These are phyloP conservation scores for Apiospora pterosperma DNA, from an alignment of 2,329 filamentous ascomycete genomes.

Conservation along the genomic window DNA sequence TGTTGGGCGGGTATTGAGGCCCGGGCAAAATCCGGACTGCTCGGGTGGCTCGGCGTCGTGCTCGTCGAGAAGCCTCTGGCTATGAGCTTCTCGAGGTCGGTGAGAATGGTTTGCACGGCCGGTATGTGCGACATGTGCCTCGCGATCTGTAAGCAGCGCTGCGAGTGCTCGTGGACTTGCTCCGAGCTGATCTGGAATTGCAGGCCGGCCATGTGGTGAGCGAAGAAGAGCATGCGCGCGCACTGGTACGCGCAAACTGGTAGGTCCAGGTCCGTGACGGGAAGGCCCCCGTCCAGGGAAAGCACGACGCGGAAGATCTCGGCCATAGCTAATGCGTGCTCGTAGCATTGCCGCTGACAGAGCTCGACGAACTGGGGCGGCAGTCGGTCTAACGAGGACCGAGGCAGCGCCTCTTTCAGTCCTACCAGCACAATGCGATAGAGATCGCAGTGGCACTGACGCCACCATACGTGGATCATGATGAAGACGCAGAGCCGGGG, in stretches of 20 bases:
- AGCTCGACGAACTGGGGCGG: constrained; percentile 23
- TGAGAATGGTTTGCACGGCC: constrained; percentile 45
- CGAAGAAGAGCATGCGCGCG: constrained; percentile 33
- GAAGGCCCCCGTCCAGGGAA: constrained; percentile 28
- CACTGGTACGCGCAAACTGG: constrained; percentile 41
- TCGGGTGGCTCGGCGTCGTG: constrained; percentile 26
- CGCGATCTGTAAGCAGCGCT: constrained; percentile 48
- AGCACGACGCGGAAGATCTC: constrained; percentile 48
- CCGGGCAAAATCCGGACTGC: constrained; percentile 22
- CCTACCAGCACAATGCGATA: constrained; percentile 39
- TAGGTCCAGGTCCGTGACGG: constrained; percentile 36
- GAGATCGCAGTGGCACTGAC: constrained; percentile 41
- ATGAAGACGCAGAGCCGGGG: constrained; percentile 48
- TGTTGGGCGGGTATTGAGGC: constrained; percentile 18
- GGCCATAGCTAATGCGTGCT: constrained; percentile 46
- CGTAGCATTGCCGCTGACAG: constrained; percentile 30
- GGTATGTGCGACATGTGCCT: constrained; percentile 48
- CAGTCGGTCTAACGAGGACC: constrained; percentile 23
- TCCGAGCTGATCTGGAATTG: constrained; percentile 43
- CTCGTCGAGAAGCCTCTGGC: constrained; percentile 36
- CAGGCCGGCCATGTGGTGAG: constrained; percentile 39
- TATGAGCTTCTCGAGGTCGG: constrained; percentile 51
- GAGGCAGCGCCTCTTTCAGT: constrained; percentile 36
- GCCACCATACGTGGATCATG: constrained; percentile 34
- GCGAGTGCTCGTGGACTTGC: constrained; percentile 45